These are phyloP conservation scores for Colletotrichum truncatum DNA, from an alignment of 2,329 filamentous ascomycete species.

Conservation along the genomic window DNA sequence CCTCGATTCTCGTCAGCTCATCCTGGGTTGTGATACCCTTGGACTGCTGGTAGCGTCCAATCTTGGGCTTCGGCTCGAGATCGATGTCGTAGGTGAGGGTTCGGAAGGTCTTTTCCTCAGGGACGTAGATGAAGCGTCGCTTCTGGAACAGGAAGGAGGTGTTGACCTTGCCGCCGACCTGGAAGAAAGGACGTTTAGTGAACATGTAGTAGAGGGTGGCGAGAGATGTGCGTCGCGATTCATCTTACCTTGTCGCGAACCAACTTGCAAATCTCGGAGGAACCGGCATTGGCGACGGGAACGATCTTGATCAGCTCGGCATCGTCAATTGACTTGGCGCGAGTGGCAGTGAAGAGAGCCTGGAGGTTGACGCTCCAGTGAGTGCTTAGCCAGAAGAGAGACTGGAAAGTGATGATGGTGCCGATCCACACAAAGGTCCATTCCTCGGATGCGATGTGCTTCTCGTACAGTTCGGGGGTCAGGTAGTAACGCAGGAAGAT, in stretches of 20 bases:
- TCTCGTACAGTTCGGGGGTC: constrained; percentile 83
- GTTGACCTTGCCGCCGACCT: constrained; percentile 78
- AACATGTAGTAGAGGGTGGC: not conserved
- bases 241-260: constrained; percentile 71
- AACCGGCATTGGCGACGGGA: constrained; percentile 87
- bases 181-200: not conserved
- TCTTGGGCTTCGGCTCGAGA: constrained; percentile 79
- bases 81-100: constrained; percentile 88
- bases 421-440: constrained; percentile 98
- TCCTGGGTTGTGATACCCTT: constrained; percentile 77
- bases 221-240: too few species aligned
- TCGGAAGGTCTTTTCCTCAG: constrained; percentile 77
- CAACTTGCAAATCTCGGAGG: constrained; percentile 86
- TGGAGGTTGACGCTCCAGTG: constrained; percentile 95
- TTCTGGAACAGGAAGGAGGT: constrained; percentile 97
- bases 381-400: constrained; percentile 92
- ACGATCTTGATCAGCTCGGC: constrained; percentile 93
- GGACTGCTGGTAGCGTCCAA: constrained; percentile 82
- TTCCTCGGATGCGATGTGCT: constrained; percentile 91
- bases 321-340: constrained; percentile 73
- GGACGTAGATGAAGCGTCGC: constrained; percentile 88
- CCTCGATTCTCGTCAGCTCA: constrained; percentile 83
- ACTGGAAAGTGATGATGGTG: constrained; percentile 86
- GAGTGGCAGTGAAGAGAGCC: constrained; percentile 81
- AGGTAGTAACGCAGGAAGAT: constrained; percentile 90